Evolutionary conservation across 306 rosid species (phyloP).

Genomic region (Prunus dulcis): DNA sequence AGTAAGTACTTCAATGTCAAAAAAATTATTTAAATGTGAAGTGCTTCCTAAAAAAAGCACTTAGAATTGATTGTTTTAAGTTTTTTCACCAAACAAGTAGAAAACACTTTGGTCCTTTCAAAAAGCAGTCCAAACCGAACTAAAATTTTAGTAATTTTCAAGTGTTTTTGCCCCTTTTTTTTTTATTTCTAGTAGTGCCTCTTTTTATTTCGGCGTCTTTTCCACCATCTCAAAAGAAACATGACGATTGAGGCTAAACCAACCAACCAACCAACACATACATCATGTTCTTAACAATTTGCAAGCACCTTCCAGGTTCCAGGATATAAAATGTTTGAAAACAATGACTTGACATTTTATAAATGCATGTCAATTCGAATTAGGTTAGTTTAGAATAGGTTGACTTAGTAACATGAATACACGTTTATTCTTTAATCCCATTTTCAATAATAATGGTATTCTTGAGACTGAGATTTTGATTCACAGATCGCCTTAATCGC

Average conservation of each 20-base stretch:
- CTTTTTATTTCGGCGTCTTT: not conserved
- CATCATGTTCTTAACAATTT: not conserved
- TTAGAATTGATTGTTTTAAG: too few species aligned
- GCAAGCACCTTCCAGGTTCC: not conserved
- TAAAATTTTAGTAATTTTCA: too few species aligned
- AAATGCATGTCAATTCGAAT: not conserved
- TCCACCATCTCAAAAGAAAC: not conserved
- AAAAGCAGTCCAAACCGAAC: too few species aligned
- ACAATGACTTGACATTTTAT: not conserved
- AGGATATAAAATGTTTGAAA: not conserved
- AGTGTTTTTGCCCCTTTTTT: too few species aligned
- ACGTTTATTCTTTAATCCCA: not conserved
- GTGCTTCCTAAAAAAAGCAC: too few species aligned
- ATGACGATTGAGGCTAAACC: not conserved
- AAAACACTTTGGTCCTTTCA: too few species aligned
- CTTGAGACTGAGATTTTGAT: not conserved
- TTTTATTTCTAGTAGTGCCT: not conserved
- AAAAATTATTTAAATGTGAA: too few species aligned
- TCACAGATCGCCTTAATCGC: conserved; percentile 11
- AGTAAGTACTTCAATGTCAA: too few species aligned
- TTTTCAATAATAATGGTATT: not conserved
- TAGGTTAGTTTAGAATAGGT: not conserved
- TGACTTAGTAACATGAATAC: not conserved
- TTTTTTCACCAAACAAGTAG: too few species aligned
- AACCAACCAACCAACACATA: not conserved